Percentiles rank a stretch among this genome's conserved stretches.
Evolutionary conservation across 345 rosid species (phyloP).

Genomic region (Melastoma malabathricum): DNA sequence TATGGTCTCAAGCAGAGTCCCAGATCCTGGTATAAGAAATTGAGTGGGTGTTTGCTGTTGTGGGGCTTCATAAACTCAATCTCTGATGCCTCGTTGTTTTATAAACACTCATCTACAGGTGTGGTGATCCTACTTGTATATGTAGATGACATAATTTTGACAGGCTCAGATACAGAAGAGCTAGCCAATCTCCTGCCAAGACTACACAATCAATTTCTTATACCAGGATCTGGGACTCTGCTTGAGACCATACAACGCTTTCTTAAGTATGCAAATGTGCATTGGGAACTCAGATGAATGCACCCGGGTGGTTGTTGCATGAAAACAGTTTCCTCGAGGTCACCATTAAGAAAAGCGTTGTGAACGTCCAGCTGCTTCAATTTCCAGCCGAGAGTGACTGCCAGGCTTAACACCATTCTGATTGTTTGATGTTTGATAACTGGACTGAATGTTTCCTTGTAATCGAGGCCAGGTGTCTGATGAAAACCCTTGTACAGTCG

Average conservation of each 20-base stretch:
- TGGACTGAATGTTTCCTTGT: neutral
- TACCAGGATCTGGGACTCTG: slow-evolving; percentile 3
- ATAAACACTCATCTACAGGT: neutral
- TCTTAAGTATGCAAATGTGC: neutral
- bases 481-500: slow-evolving; percentile 2
- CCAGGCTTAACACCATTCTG: neutral
- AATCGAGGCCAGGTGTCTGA: neutral
- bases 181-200: neutral
- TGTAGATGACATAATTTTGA: neutral
- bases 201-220: neutral
- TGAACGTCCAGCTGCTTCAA: neutral
- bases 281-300: no score
- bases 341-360: no score
- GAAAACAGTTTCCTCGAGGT: no score
- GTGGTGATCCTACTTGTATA: neutral
- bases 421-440: neutral
- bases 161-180: rapidly evolving
- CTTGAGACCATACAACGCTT: neutral
- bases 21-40: neutral
- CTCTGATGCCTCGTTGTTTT: slow-evolving; percentile 2
- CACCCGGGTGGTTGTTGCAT: no score
- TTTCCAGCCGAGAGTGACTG: neutral
- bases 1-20: slow-evolving; percentile 2
- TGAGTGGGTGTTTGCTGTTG: neutral
- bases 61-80: neutral